These are phyloP conservation scores for Fusarium equiseti DNA, from an alignment of 2,329 filamentous ascomycete genomes.

Conservation along the genomic window DNA sequence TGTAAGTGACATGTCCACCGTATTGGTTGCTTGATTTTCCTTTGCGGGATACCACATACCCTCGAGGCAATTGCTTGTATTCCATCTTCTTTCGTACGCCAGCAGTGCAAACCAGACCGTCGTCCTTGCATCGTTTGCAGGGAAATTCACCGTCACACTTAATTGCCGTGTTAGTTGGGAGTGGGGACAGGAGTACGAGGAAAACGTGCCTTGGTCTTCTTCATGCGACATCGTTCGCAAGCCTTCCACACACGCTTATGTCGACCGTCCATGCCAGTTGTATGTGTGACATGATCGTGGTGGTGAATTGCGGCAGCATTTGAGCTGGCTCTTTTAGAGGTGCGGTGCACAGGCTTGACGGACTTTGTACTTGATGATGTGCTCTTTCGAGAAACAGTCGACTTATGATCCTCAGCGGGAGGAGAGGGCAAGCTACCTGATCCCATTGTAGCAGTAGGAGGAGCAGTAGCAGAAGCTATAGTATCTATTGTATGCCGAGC, in stretches of 20 bases:
- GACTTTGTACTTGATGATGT: constrained; percentile 58
- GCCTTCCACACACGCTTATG: constrained; percentile 77
- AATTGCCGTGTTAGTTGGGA: constrained; percentile 22
- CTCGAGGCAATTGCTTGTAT: constrained; percentile 73
- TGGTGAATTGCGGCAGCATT: constrained; percentile 52
- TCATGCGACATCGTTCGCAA: constrained; percentile 75
- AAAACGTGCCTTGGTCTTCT: constrained; percentile 72
- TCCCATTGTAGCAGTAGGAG: constrained; percentile 58
- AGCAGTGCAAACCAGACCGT: constrained; percentile 72
- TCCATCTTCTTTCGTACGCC: constrained; percentile 76
- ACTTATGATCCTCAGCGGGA: constrained; percentile 62
- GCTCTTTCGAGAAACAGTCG: constrained; percentile 53
- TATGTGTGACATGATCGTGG: constrained; percentile 53
- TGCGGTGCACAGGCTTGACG: constrained; percentile 63
- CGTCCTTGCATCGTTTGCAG: constrained; percentile 75
- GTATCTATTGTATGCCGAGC: constrained; percentile 22
- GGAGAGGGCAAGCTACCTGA: constrained; percentile 63
- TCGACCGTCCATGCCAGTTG: constrained; percentile 62
- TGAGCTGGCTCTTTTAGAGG: constrained; percentile 63
- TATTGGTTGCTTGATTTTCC: background rate
- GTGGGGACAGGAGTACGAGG: constrained; percentile 13
- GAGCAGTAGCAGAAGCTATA: background rate
- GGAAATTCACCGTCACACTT: constrained; percentile 75
- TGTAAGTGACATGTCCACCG: constrained; percentile 34
- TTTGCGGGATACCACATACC: constrained; percentile 56